phyloP scores from a whole-genome alignment of 1,284 basidiomycete genomes.

The Cutaneotrichosporon cyanovorans region DNA sequence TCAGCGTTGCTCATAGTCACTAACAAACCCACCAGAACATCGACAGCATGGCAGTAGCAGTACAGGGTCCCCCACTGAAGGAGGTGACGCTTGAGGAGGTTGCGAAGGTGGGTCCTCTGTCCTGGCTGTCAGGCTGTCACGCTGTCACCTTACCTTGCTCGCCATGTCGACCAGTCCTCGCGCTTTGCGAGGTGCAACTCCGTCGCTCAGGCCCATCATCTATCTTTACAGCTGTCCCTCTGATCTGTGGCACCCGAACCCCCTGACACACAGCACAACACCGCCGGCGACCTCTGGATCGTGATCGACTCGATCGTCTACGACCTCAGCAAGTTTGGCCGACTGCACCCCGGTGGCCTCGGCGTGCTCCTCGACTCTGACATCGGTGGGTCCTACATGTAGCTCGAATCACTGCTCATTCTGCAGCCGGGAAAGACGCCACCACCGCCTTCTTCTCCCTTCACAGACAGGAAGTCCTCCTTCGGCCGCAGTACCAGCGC shows the following conservation, averaged over 20 bases:
- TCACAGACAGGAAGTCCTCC: constrained; percentile 70
- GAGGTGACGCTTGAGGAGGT: constrained; percentile 44
- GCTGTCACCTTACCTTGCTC: no score
- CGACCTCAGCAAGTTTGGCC: constrained; percentile 67
- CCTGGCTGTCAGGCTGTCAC: no score
- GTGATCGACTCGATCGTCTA: constrained; percentile 76
- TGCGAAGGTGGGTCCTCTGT: constrained; percentile 38
- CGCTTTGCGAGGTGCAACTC: no score
- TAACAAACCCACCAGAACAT: no score
- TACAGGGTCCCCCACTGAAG: constrained; percentile 23
- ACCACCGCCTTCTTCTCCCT: constrained; percentile 79
- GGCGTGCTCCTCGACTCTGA: constrained; percentile 67
- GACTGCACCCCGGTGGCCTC: constrained; percentile 72
- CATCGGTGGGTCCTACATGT: constrained; percentile 52
- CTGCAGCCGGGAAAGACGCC: constrained; percentile 60
- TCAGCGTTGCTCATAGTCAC: no score
- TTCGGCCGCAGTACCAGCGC: constrained; percentile 63
- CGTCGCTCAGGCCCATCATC: no score
- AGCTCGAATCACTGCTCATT: constrained; percentile 1
- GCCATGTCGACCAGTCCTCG: no score
- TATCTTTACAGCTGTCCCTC: no score
- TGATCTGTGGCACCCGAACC: no score
- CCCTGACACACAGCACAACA: constrained; percentile 57
- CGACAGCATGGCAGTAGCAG: no score
- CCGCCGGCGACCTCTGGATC: constrained; percentile 68